Base-by-base conservation (phyloP, 1,284 basidiomycete genomes). In the Malassezia sp. region DNA sequence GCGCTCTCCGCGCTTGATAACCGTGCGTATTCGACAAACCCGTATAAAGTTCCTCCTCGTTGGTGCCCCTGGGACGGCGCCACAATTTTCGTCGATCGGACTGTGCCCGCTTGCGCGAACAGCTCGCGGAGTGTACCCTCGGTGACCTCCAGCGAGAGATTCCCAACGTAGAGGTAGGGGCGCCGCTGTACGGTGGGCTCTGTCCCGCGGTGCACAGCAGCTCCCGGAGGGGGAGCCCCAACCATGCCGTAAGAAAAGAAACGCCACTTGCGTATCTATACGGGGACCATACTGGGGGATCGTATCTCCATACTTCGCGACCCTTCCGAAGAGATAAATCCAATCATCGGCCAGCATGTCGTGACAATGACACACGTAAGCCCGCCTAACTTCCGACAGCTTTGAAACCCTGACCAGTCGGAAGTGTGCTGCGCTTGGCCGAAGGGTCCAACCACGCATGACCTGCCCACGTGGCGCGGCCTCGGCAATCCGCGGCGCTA, bases 51-150 rank as follows among this genome's bases (percentile, higher is more conserved):
- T 87, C 90, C 70, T 93, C 89, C 73, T 90, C 85, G 72, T 88
- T 93, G 76, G 90, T 95, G 63, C 88, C 12, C 4, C 12, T 17
- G n/a, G 12, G 14, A 81, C 75, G 96, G 90, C 34, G 89, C 88
- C 70, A 97, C 93, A 71, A 97, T 95, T 80, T 96, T 96, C 71
- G 93, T 90, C 65, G 87, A 84, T 72, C 90, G 85, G 54, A 95
- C 88, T 51, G 84, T 82, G 31, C 90, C 90, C 65, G 87, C 85
- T 62, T 93, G 86, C 66, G 85, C 85, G 71, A 93, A 93, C 61
- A 93, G 91, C 73, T 93, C 88, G 38, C 83, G 86, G 67, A 95
- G 81, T 82, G 90, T 52, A 33, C 60, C 67, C 52, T 73, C 76
- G 34, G 74, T 76, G 44, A 95, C 90, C 38, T 87, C 80, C 51